Percentiles rank a stretch among this genome's conserved stretches.
Evolutionary conservation across 495 filamentous ascomycete genomes (phyloP).

Genomic region (Xylaria intraflava): DNA sequence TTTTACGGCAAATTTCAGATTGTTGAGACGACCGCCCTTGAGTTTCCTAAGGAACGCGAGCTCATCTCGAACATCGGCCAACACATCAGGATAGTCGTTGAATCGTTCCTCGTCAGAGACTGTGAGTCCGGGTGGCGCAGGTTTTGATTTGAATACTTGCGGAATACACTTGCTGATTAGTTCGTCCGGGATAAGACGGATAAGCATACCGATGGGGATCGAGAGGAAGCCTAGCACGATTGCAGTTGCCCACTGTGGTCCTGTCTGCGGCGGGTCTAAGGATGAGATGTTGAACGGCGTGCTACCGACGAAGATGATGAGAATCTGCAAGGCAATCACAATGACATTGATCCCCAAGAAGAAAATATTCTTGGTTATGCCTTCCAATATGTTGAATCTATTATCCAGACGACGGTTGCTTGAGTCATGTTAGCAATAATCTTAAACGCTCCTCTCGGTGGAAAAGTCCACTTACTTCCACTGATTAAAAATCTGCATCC

Average conservation of each 20-base stretch:
- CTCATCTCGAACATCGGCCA: constrained; percentile 72
- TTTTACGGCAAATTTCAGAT: constrained; percentile 76
- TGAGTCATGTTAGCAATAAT: constrained; percentile 23
- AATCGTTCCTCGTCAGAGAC: constrained; percentile 70
- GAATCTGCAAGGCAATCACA: constrained; percentile 72
- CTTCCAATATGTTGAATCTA: constrained; percentile 83
- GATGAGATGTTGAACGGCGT: constrained; percentile 64
- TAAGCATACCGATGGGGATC: constrained; percentile 64
- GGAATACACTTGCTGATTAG: constrained; percentile 60
- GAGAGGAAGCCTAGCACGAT: constrained; percentile 64
- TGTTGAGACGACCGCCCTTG: constrained; percentile 83
- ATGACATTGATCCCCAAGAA: constrained; percentile 75
- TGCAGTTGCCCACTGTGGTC: constrained; percentile 69
- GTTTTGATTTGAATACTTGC: constrained; percentile 60
- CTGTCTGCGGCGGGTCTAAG: constrained; percentile 39
- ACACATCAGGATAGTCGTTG: constrained; percentile 62
- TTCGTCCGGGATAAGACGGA: constrained; percentile 55
- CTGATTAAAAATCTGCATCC: constrained; percentile 96
- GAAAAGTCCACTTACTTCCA: constrained; percentile 60
- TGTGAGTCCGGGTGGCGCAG: constrained; percentile 40
- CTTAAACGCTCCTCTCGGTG: background rate
- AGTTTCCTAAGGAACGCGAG: constrained; percentile 83
- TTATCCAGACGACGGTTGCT: constrained; percentile 84
- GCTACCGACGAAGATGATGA: constrained; percentile 74
- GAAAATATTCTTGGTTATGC: constrained; percentile 68